phyloP scores from a whole-genome alignment of 2,329 filamentous ascomycete genomes.

The Fusarium beomiforme region DNA sequence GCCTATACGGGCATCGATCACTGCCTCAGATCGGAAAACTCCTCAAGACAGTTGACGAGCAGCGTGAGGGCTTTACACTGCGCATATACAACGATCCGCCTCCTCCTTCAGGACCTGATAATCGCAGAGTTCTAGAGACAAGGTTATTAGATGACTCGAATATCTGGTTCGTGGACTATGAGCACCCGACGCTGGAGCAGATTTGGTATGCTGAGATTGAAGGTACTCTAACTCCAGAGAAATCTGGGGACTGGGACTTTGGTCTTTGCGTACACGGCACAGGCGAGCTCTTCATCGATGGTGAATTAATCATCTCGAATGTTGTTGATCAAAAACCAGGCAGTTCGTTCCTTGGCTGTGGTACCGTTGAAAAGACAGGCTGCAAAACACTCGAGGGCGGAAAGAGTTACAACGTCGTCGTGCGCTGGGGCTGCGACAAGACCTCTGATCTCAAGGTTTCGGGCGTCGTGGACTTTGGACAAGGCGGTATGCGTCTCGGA shows the following conservation, averaged over 20 bases:
- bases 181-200: neutral
- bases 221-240: neutral
- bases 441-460: neutral
- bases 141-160: neutral
- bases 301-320: neutral
- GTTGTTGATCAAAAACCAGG: neutral
- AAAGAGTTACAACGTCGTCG: neutral
- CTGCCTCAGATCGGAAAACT: neutral
- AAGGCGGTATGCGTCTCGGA: neutral
- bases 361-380: neutral
- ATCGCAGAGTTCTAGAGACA: neutral
- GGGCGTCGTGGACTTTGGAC: neutral
- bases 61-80: neutral
- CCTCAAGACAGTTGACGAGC: accelerated
- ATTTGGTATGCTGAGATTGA: neutral
- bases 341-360: neutral
- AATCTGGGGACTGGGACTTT: neutral
- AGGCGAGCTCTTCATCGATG: neutral
- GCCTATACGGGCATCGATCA: neutral
- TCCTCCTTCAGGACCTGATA: accelerated
- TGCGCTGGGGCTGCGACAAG: slow-evolving; percentile 3
- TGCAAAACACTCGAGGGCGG: neutral
- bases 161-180: slow-evolving; percentile 1
- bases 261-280: neutral
- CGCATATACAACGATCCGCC: neutral